A percentile compares a stretch with the other conserved stretches of the same genome.
phyloP scores from a whole-genome alignment of 1,284 basidiomycete species.

The Cutaneotrichosporon sp. region DNA sequence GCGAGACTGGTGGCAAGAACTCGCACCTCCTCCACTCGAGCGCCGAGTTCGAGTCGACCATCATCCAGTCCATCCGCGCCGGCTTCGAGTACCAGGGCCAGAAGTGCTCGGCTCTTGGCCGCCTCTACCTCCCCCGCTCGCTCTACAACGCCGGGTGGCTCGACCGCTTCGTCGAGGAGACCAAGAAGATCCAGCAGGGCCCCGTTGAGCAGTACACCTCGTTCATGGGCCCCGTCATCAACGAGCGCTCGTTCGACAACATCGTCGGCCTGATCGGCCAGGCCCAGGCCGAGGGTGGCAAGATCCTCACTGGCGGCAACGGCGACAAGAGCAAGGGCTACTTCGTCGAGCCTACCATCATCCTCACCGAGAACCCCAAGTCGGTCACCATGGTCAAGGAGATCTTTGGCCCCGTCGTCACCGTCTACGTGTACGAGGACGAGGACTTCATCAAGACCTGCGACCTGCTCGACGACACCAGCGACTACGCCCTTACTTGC shows the following conservation, averaged over 20 bases:
- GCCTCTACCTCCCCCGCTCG: constrained; percentile 80
- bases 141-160: constrained; percentile 81
- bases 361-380: constrained; percentile 56
- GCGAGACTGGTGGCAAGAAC: constrained; percentile 78
- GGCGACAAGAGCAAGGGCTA: constrained; percentile 83
- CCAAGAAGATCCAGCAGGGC: constrained; percentile 78
- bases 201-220: constrained; percentile 70
- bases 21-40: constrained; percentile 82
- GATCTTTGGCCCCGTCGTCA: constrained; percentile 88
- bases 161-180: constrained; percentile 68
- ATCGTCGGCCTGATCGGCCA: constrained; percentile 75
- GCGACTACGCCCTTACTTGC: constrained; percentile 79
- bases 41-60: constrained; percentile 78
- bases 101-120: constrained; percentile 82
- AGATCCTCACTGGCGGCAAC: constrained; percentile 38
- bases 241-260: constrained; percentile 75
- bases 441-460: constrained; percentile 72
- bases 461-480: constrained; percentile 75
- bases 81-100: constrained; percentile 80
- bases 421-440: constrained; percentile 73
- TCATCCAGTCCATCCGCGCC: constrained; percentile 73
- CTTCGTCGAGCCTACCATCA: constrained; percentile 85
- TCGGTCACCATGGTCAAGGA: constrained; percentile 86
- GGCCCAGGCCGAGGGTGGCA: constrained; percentile 61
- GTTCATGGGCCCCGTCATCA: constrained; percentile 93